Conservation (phyloP, 2,329 filamentous ascomycete species). For the Penicillium sumatraense region DNA sequence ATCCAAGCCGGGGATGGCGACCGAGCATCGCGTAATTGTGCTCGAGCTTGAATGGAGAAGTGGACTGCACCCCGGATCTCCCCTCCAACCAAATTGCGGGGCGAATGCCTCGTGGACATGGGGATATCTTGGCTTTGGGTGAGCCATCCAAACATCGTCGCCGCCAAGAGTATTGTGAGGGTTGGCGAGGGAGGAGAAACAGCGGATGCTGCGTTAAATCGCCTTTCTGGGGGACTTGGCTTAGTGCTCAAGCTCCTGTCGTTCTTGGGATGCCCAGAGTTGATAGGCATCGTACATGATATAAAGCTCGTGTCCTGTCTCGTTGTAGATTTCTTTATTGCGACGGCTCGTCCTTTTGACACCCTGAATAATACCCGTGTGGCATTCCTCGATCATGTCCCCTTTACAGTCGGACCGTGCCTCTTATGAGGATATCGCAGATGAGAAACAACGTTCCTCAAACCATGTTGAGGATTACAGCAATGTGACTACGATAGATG, state of each 20-base stretch:
- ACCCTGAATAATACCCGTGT: background rate
- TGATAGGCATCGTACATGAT: background rate
- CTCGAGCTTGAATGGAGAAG: background rate
- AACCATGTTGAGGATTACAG: constrained; percentile 1
- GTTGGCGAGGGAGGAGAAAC: background rate
- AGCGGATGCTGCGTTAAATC: background rate
- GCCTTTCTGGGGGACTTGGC: background rate
- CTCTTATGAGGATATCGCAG: background rate
- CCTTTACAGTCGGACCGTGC: background rate
- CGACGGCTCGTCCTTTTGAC: background rate
- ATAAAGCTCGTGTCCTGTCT: background rate
- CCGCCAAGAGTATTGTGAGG: background rate
- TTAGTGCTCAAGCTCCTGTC: background rate
- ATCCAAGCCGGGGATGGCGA: background rate
- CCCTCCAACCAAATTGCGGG: constrained; percentile 4
- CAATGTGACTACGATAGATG: constrained; percentile 1
- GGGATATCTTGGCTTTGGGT: background rate
- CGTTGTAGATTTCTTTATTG: background rate
- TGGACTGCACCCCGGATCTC: constrained; percentile 3
- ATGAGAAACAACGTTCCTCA: background rate
- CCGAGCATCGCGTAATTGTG: background rate
- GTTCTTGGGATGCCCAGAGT: background rate
- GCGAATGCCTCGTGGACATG: background rate
- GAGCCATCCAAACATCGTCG: background rate
- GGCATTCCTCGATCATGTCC: background rate